These are phyloP conservation scores for Suillus ampliporus DNA, from an alignment of 768 basidiomycete species.

Conservation along the genomic window DNA sequence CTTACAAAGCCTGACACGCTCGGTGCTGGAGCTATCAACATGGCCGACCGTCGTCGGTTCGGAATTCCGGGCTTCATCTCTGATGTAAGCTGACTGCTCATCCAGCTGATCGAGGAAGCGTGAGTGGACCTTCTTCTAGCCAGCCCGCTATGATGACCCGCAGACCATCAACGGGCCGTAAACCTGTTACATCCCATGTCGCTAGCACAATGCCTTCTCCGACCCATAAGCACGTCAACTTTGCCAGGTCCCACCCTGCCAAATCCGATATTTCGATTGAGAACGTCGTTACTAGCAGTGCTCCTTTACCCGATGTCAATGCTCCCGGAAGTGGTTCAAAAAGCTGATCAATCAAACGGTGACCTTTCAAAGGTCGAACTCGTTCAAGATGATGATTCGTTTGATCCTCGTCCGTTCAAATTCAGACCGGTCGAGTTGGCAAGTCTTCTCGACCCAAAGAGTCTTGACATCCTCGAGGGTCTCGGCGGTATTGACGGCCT, in stretches of 20 bases:
- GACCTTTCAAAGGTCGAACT: slow-evolving; percentile 30
- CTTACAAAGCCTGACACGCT: slow-evolving; percentile 62
- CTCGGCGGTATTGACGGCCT: slow-evolving; percentile 77
- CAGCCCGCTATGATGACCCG: not conserved
- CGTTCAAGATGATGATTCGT: slow-evolving; percentile 45
- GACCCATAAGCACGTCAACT: slow-evolving; percentile 44
- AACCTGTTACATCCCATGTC: slow-evolving; percentile 42
- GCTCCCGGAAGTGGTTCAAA: not conserved
- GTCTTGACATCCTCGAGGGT: slow-evolving; percentile 60
- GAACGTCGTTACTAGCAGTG: slow-evolving; percentile 2
- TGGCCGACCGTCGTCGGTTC: slow-evolving; percentile 33
- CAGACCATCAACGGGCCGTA: too few relatives aligned
- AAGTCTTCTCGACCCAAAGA: slow-evolving; percentile 90
- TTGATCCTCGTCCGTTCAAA: slow-evolving; percentile 73
- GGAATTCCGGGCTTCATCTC: slow-evolving; percentile 43
- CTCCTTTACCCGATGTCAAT: slow-evolving; percentile 12
- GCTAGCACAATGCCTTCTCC: slow-evolving; percentile 43
- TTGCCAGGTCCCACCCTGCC: slow-evolving; percentile 26
- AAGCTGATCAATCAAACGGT: slow-evolving; percentile 29
- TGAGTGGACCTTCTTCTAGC: slow-evolving; percentile 16
- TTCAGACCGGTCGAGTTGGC: slow-evolving; percentile 81
- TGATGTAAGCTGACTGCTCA: slow-evolving; percentile 42
- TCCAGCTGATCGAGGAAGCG: slow-evolving; percentile 39
- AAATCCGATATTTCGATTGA: slow-evolving; percentile 17
- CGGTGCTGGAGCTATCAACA: slow-evolving; percentile 37